Base-by-base conservation (phyloP, 768 basidiomycete species). In the Suillus plorans region DNA sequence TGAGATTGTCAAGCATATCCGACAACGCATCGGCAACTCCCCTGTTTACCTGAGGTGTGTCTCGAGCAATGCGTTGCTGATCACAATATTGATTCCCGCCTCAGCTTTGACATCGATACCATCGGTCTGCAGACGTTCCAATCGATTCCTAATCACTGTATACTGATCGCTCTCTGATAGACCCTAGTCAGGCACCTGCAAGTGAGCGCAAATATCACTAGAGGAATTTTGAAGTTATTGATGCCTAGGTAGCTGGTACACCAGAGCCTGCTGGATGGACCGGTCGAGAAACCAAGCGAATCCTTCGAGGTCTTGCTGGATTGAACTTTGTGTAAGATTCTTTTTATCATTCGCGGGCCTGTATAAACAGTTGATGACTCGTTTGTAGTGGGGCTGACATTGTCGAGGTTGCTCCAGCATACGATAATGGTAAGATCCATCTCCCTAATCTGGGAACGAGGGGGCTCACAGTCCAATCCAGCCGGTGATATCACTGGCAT, bases 181-280 rank as follows among this genome's bases (percentile, higher is more conserved):
- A 92, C 77, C 90, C 90, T 47, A 85, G 86, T 28, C 74, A 89
- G 64, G 90, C 90, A 22, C 90, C 90, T 57, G 90, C 85, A 16
- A 89, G 88, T 88, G 69, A 70, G 86, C 25, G 31, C 22, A 39
- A 39, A 41, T 34, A 45, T 44, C 20, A 45, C 20, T 16, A 20
- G 37, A 0, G 10, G 4, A 28, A 1, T 6, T 44, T 47, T 34
- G 10, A 6, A 50, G 58, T 41, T 42, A 14, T 28, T 62, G 28
- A 49, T 56, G 28, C 62, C 55, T 58, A 45, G 60, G 9, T 70
- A 90, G 88, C 90, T 63, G 90, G 90, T 8, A 92, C 90, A 1
- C 90, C 90, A 13, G 90, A 92, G 74, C 80, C 89, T 6, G 90
- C 89, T 22, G 90, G 91, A 12, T 91, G 88, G 89, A 90, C 90